Base-by-base conservation (phyloP, 2,329 filamentous ascomycete genomes). In the Chalaropsis ovoidea region DNA sequence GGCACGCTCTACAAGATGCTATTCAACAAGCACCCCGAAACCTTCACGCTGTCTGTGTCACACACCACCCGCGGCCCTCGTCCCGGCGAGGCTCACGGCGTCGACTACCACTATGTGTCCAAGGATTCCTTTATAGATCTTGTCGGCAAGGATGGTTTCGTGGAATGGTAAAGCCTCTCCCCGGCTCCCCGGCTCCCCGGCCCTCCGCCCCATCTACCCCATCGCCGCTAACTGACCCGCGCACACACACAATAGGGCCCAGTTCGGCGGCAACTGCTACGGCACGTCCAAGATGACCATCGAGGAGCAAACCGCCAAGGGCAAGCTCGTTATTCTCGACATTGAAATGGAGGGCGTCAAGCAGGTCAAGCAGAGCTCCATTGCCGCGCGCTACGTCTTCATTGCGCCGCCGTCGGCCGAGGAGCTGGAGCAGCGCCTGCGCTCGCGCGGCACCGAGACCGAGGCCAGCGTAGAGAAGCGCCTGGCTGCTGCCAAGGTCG, bases 311-410 rank as follows among this genome's bases (percentile, higher is more conserved):
- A 82, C 82, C 1, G 82, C 83, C 68, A 84, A 86, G 76, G 87
- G 86, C 19, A 82, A 81, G 72, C 84, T 91, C 52, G 93, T 92
- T 68, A 85, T 96, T 61, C 78, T 96, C 70, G 93, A 97, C 75
- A 97, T 96, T 73, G 93, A 96, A 81, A 96, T 96, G 90, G 91
- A 96, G 73, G 92, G 92, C 68, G 91, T 96, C 67, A 96, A 96
- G 79, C 92, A 96, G 77, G 89, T 96, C 72, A 90, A 91, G 75
- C 82, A 82, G 68, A 88, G 87, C 62, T 81, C 81, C 70, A 82
- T 92, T 69, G 81, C 86, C 66, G 89, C 90, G 7, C 85, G 89
- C 65, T 96, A 90, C 77, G 77, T 95, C 70, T 96, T 96, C 76
- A 82, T 96, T 68, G 84, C 88, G 43, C 92, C 92, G 13, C 93